Evolutionary conservation across 2,329 filamentous ascomycete genomes (phyloP).

Genomic region (Alternaria triticimaculans): DNA sequence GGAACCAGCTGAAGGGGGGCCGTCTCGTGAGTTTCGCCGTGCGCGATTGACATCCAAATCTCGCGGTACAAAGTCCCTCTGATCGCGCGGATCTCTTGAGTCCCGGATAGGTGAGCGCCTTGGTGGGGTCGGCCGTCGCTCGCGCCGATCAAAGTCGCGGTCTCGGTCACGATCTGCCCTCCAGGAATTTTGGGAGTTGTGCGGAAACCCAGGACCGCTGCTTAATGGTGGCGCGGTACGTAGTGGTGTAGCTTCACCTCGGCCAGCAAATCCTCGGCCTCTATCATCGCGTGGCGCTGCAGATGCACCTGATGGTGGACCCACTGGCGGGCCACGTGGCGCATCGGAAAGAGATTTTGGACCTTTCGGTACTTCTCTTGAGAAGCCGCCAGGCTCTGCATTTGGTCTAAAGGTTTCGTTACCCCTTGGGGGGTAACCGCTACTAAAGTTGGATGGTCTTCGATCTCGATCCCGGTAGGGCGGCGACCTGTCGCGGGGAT

Average conservation of each 20-base stretch:
- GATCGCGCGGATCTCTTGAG: conserved; percentile 65
- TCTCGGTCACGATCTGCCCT: conserved; percentile 60
- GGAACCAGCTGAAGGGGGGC: conserved; percentile 74
- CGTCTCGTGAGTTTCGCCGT: conserved; percentile 73
- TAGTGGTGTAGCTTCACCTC: conserved; percentile 67
- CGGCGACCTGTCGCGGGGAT: conserved; percentile 53
- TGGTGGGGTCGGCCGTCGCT: conserved; percentile 67
- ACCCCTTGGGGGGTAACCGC: conserved; percentile 60
- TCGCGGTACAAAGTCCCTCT: conserved; percentile 65
- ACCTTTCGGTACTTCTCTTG: conserved; percentile 74
- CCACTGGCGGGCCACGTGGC: conserved; percentile 47
- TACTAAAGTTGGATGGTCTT: conserved; percentile 69
- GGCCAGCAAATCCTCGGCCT: conserved; percentile 66
- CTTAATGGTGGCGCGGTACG: conserved; percentile 62
- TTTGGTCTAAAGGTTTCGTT: conserved; percentile 44
- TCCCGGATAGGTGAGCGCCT: conserved; percentile 68
- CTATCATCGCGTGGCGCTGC: conserved; percentile 60
- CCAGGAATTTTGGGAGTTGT: conserved; percentile 59
- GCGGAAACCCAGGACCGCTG: conserved; percentile 27
- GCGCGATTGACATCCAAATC: conserved; percentile 72
- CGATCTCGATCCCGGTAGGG: conserved; percentile 71
- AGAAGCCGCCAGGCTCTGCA: conserved; percentile 36
- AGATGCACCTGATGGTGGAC: conserved; percentile 38
- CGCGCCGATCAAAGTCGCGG: conserved; percentile 61
- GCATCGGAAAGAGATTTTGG: conserved; percentile 80